Percentiles rank a stretch among this genome's conserved stretches.
These are phyloP conservation scores for Hansenula lynferdii DNA, from an alignment of 1,139 yeast species.

Conservation along the genomic window DNA sequence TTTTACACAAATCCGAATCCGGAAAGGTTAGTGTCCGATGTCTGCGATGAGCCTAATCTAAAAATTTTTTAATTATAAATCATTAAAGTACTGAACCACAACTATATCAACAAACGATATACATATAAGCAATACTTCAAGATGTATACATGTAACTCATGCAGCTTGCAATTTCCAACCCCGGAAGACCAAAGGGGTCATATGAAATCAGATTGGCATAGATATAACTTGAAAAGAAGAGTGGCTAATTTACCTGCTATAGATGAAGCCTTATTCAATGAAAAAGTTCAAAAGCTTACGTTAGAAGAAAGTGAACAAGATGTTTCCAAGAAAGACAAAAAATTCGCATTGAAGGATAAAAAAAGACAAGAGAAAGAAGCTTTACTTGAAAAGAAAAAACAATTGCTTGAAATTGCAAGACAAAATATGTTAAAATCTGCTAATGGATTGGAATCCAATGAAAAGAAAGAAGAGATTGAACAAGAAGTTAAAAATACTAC, in stretches of 20 bases:
- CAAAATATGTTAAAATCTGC: conserved; percentile 40
- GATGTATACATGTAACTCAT: conserved; percentile 59
- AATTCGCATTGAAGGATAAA: conserved; percentile 54
- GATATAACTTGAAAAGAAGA: conserved; percentile 88
- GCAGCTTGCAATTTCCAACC: conserved; percentile 73
- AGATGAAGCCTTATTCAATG: conserved; percentile 70
- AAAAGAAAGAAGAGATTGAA: conserved; percentile 8
- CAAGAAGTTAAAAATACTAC: conserved; percentile 12
- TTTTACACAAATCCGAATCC: too few relatives aligned
- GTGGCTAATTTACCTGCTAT: conserved; percentile 87
- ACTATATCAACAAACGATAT: too few relatives aligned
- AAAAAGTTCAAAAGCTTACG: conserved; percentile 51
- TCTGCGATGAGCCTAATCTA: conserved; percentile 1
- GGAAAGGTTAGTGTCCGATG: conserved; percentile 1
- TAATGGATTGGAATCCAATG: conserved; percentile 10
- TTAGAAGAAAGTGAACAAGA: conserved; percentile 34
- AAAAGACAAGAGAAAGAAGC: conserved; percentile 64
- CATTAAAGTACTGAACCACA: background rate
- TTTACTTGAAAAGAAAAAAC: conserved; percentile 54
- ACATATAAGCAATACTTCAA: background rate
- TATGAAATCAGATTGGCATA: conserved; percentile 89
- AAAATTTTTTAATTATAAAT: background rate
- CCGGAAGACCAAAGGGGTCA: conserved; percentile 83
- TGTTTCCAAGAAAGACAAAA: conserved; percentile 40
- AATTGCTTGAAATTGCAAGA: conserved; percentile 56